Percentiles rank a stretch among this genome's conserved stretches.
Conservation (phyloP, 1,284 basidiomycete species). For the Austroboletus niveus region DNA sequence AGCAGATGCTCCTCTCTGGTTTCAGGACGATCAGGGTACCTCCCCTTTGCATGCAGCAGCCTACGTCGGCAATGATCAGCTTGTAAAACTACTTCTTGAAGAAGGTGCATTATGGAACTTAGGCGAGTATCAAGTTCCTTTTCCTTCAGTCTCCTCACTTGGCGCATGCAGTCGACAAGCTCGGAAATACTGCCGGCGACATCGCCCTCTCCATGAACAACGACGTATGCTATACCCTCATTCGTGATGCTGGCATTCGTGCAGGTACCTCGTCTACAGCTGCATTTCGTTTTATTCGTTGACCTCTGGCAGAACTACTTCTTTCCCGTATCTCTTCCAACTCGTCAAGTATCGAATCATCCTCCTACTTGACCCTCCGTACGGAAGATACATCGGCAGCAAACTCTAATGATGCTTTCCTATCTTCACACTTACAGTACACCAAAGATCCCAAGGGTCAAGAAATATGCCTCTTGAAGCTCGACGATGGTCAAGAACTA, state of each 20-base stretch:
- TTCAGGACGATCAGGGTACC: conserved; percentile 81
- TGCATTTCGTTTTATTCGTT: conserved; percentile 1
- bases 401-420: conserved; percentile 74
- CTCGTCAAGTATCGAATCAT: conserved; percentile 34
- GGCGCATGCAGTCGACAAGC: conserved; percentile 59
- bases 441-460: conserved; percentile 73
- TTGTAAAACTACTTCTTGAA: conserved; percentile 70
- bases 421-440: conserved; percentile 72
- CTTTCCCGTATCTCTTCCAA: conserved; percentile 57
- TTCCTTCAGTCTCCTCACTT: neutral
- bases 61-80: conserved; percentile 60
- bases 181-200: conserved; percentile 83
- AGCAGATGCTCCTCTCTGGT: conserved; percentile 88
- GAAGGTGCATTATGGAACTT: conserved; percentile 92
- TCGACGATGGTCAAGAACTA: conserved; percentile 69
- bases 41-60: conserved; percentile 90
- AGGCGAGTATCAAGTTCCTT: conserved; percentile 41
- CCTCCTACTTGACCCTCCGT: conserved; percentile 51
- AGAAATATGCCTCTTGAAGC: conserved; percentile 75
- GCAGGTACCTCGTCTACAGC: conserved; percentile 51
- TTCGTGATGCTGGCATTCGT: conserved; percentile 86
- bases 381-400: conserved; percentile 65
- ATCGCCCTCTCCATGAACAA: conserved; percentile 86
- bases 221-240: conserved; percentile 64
- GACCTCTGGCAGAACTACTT: conserved; percentile 53